Evolutionary conservation across 148 eudicot species (phyloP).

Genomic region (Rhododendron simsii): DNA sequence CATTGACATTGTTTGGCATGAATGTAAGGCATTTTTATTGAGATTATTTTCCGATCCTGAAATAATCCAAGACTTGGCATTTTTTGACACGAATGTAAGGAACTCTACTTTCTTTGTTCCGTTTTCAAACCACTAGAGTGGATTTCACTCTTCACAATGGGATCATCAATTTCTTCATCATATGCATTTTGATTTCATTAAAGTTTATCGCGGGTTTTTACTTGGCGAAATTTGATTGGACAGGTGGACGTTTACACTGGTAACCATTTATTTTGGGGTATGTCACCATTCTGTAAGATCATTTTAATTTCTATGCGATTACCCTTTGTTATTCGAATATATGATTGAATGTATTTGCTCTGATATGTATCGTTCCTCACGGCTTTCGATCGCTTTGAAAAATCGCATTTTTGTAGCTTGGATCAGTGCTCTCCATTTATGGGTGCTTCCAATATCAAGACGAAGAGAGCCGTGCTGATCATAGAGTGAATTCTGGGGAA

Average conservation of each 20-base stretch:
- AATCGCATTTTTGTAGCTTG: constrained; percentile 45
- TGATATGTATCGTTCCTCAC: not conserved
- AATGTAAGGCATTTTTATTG: no score
- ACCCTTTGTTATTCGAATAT: no score
- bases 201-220: not conserved
- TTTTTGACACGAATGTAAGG: not conserved
- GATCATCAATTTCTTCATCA: not conserved
- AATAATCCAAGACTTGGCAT: not conserved
- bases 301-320: not conserved
- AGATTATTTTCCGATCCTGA: no score
- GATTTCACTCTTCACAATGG: not conserved
- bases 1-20: no score
- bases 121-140: not conserved
- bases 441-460: constrained; percentile 68
- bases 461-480: constrained; percentile 29
- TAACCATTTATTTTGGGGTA: constrained; percentile 91
- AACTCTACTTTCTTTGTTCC: not conserved
- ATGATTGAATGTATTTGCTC: not conserved
- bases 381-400: not conserved
- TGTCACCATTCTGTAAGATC: not conserved
- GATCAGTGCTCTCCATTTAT: constrained; percentile 63
- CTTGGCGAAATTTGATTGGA: constrained; percentile 31
- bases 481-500: constrained; percentile 24
- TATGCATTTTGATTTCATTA: not conserved
- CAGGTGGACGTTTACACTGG: constrained; percentile 91